A percentile compares a stretch with the other conserved stretches of the same genome.
Evolutionary conservation across 23 red algal genomes (phyloP).

Genomic region (Cyanidioschyzon merolae): DNA sequence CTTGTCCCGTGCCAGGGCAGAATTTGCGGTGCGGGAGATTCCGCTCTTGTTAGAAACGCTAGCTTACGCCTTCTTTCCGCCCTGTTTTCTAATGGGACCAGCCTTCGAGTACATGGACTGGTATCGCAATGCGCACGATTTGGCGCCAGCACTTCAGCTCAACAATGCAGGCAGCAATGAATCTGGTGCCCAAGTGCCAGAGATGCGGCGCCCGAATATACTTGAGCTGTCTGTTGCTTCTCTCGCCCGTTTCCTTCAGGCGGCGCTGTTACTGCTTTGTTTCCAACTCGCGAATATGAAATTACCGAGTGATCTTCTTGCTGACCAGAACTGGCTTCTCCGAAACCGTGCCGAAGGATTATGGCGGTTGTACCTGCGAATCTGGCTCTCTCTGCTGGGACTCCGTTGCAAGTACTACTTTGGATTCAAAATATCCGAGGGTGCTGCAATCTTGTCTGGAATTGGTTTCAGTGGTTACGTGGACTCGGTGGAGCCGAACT

Average conservation of each 20-base stretch:
- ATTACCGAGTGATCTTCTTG: slow-evolving; percentile 40
- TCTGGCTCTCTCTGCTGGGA: slow-evolving; percentile 59
- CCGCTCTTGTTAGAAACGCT: slow-evolving; percentile 59
- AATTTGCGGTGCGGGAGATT: slow-evolving; percentile 30
- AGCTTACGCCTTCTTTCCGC: slow-evolving; percentile 85
- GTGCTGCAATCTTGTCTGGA: slow-evolving; percentile 62
- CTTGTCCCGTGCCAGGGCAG: slow-evolving; percentile 28
- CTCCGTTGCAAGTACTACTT: slow-evolving; percentile 98
- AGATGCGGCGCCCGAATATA: background rate
- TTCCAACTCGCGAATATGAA: slow-evolving; percentile 33
- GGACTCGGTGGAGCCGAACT: background rate
- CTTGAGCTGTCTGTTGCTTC: background rate
- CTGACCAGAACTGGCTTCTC: slow-evolving; percentile 31
- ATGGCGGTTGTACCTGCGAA: slow-evolving; percentile 37
- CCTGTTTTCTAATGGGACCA: slow-evolving; percentile 73
- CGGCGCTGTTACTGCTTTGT: slow-evolving; percentile 42
- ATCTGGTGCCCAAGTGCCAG: background rate
- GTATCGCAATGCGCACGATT: slow-evolving; percentile 32
- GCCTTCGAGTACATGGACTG: slow-evolving; percentile 78
- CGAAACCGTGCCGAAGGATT: slow-evolving; percentile 22
- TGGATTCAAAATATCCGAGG: slow-evolving; percentile 98
- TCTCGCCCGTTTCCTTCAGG: slow-evolving; percentile 43
- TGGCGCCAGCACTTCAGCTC: background rate
- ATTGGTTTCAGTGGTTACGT: slow-evolving; percentile 55
- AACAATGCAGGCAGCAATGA: background rate